Conservation (phyloP, 2,329 filamentous ascomycete species). For the Chalaropsis ovoidea region DNA sequence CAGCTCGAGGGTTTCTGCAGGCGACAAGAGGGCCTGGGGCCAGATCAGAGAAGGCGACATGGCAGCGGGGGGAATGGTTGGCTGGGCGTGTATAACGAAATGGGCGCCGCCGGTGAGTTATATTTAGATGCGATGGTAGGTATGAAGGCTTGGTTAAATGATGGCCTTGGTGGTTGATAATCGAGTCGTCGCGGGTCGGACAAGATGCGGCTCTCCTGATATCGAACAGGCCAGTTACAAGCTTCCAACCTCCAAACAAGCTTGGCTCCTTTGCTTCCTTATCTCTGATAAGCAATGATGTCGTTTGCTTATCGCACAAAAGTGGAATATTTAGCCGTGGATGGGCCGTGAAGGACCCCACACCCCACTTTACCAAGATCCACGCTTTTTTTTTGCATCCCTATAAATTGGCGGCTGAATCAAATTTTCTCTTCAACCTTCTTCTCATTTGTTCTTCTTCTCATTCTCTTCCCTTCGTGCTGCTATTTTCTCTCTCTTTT, state of each 20-base stretch:
- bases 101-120: too few relatives aligned
- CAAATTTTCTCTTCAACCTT: conserved; percentile 11
- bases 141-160: neutral
- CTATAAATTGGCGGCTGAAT: neutral
- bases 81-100: neutral
- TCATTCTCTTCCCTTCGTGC: conserved; percentile 13
- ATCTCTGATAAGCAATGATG: conserved; percentile 17
- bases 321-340: neutral
- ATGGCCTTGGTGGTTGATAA: neutral
- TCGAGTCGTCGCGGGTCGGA: neutral
- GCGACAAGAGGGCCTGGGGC: conserved; percentile 48
- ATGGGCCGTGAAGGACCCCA: neutral
- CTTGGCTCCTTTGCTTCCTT: conserved; percentile 9
- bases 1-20: conserved; percentile 45
- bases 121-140: neutral
- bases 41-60: conserved; percentile 48
- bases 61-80: conserved; percentile 17
- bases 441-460: conserved; percentile 17
- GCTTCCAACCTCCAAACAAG: conserved; percentile 5
- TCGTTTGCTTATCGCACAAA: neutral
- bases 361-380: conserved; percentile 18
- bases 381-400: neutral
- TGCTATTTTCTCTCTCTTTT: conserved; percentile 14
- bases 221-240: conserved; percentile 13
- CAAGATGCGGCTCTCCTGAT: neutral